Evolutionary conservation across 805 yeast genomes (phyloP).

Genomic region (Monosporozyma siamensis): DNA sequence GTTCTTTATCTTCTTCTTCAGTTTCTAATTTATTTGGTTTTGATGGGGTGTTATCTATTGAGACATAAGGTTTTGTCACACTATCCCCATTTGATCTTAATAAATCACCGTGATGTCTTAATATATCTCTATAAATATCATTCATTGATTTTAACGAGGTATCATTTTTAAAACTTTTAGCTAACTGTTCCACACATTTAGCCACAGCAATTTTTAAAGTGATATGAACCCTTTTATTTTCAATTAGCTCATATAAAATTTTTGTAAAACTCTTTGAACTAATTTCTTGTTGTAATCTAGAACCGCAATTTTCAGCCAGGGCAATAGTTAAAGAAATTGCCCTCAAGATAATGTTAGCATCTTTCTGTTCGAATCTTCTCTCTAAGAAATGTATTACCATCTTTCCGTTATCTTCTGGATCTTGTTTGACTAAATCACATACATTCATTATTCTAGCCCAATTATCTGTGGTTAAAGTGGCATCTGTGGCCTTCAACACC

Average conservation of each 20-base stretch:
- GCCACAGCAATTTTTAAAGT: constrained; percentile 57
- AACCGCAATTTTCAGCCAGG: constrained; percentile 70
- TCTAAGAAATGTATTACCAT: constrained; percentile 35
- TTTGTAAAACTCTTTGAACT: constrained; percentile 48
- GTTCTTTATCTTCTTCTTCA: constrained; percentile 66
- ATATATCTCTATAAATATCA: constrained; percentile 47
- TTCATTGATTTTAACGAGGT: constrained; percentile 66
- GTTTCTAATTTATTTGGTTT: constrained; percentile 54
- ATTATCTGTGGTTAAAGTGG: constrained; percentile 54
- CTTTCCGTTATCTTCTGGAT: constrained; percentile 48
- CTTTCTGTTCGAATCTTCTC: constrained; percentile 40
- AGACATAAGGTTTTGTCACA: no score
- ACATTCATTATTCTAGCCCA: constrained; percentile 57
- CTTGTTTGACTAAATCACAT: constrained; percentile 54
- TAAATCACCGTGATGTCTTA: constrained; percentile 33
- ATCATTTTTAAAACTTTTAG: constrained; percentile 57
- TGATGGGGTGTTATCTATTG: no score
- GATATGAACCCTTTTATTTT: constrained; percentile 49
- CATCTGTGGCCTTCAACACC: constrained; percentile 49
- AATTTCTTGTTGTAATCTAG: constrained; percentile 53
- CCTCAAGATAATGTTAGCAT: constrained; percentile 60
- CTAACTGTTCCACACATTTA: constrained; percentile 59
- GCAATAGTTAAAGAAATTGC: constrained; percentile 47
- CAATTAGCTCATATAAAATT: constrained; percentile 39
- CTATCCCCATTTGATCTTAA: constrained; percentile 8